These are phyloP conservation scores for Dictyostelium purpureum DNA, from an alignment of 78 protist genomes.

Conservation along the genomic window DNA sequence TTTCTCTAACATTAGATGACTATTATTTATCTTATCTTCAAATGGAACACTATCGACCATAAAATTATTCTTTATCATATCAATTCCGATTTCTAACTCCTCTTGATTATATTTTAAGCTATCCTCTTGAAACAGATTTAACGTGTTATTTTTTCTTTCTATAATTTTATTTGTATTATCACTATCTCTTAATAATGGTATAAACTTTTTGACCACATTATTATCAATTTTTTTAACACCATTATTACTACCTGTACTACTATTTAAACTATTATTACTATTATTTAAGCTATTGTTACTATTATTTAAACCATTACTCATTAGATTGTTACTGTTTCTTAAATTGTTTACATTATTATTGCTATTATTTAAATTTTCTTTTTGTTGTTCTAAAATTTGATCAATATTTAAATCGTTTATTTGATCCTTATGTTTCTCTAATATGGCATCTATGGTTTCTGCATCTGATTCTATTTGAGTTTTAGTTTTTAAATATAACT, in stretches of 20 bases:
- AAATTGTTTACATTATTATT: not conserved
- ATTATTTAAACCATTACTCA: not conserved
- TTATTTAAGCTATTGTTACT: no score
- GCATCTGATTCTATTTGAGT: not conserved
- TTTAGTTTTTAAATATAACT: not conserved
- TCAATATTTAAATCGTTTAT: not conserved
- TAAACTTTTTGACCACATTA: not conserved
- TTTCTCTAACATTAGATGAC: not conserved
- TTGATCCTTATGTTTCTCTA: not conserved
- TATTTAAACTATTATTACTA: not conserved
- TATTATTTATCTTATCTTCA: not conserved
- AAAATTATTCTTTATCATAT: not conserved
- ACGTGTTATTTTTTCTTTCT: not conserved
- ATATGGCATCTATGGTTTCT: not conserved
- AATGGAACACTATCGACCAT: not conserved
- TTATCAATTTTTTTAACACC: not conserved
- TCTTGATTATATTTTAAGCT: not conserved
- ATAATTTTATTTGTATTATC: not conserved
- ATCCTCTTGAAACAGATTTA: not conserved
- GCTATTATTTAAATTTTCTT: no score
- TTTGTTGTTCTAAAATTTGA: not conserved
- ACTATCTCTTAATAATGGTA: not conserved
- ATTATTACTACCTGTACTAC: not conserved
- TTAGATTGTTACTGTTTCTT: not conserved
- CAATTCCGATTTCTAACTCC: not conserved